phyloP scores from a whole-genome alignment of 805 yeast genomes.

The Ogataea pilisensis region DNA sequence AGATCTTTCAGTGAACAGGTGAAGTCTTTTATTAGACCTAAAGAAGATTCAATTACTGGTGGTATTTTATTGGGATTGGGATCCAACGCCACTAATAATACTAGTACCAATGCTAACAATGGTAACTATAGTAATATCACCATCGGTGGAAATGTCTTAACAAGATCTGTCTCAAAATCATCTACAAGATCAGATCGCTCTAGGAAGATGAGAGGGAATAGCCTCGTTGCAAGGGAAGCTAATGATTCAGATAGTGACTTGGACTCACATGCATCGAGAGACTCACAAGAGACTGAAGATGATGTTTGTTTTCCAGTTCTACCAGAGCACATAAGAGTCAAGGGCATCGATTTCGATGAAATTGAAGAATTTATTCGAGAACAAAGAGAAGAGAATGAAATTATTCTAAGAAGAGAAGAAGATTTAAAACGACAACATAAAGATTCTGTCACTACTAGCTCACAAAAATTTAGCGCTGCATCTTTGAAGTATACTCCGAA shows the following conservation, averaged over 20 bases:
- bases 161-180: slow-evolving; percentile 29
- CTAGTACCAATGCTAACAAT: slow-evolving; percentile 1
- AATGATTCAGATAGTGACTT: slow-evolving; percentile 53
- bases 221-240: slow-evolving; percentile 14
- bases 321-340: slow-evolving; percentile 53
- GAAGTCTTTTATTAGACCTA: slow-evolving; percentile 33
- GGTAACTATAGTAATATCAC: slow-evolving; percentile 10
- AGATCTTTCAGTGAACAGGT: slow-evolving; percentile 42
- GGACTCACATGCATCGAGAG: slow-evolving; percentile 69
- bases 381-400: slow-evolving; percentile 46
- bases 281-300: slow-evolving; percentile 89
- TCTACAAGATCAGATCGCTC: slow-evolving; percentile 28
- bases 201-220: slow-evolving; percentile 15
- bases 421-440: slow-evolving; percentile 22
- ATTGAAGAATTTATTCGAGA: slow-evolving; percentile 75
- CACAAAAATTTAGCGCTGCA: slow-evolving; percentile 41
- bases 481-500: slow-evolving; percentile 63
- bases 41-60: slow-evolving; percentile 27
- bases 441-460: slow-evolving; percentile 29
- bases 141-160: slow-evolving; percentile 18
- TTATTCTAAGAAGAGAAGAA: slow-evolving; percentile 32
- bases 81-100: slow-evolving; percentile 1
- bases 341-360: slow-evolving; percentile 89
- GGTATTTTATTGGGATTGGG: slow-evolving; percentile 28
- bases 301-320: slow-evolving; percentile 97